These are phyloP conservation scores for Seminavis robusta DNA, from an alignment of 108 stramenopile genomes.

Conservation along the genomic window DNA sequence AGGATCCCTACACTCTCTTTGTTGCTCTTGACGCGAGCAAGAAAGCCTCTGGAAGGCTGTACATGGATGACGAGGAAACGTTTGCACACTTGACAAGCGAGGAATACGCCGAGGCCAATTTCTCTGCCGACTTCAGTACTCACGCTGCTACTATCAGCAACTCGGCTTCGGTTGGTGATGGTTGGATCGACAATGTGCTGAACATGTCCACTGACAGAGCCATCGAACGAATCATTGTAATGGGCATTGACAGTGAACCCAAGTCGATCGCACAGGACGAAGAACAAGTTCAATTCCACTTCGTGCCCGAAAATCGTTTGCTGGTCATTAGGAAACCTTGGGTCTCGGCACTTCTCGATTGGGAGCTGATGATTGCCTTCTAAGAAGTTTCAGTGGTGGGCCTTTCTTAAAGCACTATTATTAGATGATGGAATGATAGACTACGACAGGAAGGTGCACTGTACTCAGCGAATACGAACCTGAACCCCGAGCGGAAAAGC, in stretches of 20 bases:
- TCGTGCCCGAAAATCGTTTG: slow-evolving; percentile 42
- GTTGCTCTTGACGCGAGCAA: slow-evolving; percentile 76
- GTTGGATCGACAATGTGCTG: slow-evolving; percentile 29
- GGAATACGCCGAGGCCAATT: slow-evolving; percentile 62
- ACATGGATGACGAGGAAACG: slow-evolving; percentile 96
- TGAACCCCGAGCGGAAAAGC: not conserved
- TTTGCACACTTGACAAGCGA: slow-evolving; percentile 66
- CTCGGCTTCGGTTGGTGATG: slow-evolving; percentile 39
- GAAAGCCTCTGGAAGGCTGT: slow-evolving; percentile 78
- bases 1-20: slow-evolving; percentile 96
- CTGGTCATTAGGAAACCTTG: slow-evolving; percentile 79
- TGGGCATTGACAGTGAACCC: slow-evolving; percentile 63
- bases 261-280: slow-evolving; percentile 20
- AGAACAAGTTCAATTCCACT: slow-evolving; percentile 38
- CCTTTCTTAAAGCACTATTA: too few species aligned
- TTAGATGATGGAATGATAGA: too few species aligned
- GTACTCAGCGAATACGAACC: not conserved
- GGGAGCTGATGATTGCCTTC: slow-evolving; percentile 40
- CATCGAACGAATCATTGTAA: slow-evolving; percentile 80
- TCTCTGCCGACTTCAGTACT: slow-evolving; percentile 40
- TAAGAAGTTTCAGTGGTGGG: too few species aligned
- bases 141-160: slow-evolving; percentile 33
- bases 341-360: slow-evolving; percentile 60
- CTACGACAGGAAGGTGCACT: not conserved
- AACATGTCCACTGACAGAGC: slow-evolving; percentile 24